phyloP scores from a whole-genome alignment of 2,329 filamentous ascomycete genomes.

The Trichoderma aggressivum region DNA sequence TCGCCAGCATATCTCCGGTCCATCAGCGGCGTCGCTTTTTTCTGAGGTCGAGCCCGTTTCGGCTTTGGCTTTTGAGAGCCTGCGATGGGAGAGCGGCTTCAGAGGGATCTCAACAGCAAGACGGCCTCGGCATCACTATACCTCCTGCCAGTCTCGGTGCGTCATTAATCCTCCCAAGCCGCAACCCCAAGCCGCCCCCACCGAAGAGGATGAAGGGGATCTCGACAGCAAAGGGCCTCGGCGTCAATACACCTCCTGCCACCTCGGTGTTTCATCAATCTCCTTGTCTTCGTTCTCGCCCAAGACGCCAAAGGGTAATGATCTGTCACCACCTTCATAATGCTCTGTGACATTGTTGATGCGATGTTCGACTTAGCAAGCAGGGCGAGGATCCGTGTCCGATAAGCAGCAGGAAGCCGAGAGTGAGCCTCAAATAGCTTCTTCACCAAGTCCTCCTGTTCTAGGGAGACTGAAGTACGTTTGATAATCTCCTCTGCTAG shows the following conservation, averaged over 20 bases:
- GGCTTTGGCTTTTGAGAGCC: too few relatives aligned
- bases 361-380: conserved; percentile 74
- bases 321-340: conserved; percentile 63
- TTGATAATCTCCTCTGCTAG: conserved; percentile 86
- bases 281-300: too few relatives aligned
- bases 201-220: neutral
- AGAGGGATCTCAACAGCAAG: neutral
- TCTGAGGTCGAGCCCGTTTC: too few relatives aligned
- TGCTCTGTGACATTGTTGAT: conserved; percentile 63
- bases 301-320: too few relatives aligned
- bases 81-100: neutral
- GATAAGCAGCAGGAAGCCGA: conserved; percentile 65
- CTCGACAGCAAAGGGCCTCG: conserved; percentile 31
- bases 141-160: neutral
- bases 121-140: neutral
- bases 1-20: conserved; percentile 31
- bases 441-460: conserved; percentile 60
- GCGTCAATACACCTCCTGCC: neutral
- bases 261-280: neutral
- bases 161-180: neutral
- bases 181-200: too few relatives aligned
- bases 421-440: conserved; percentile 72
- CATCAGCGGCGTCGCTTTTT: too few relatives aligned
- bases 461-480: conserved; percentile 69
- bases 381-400: conserved; percentile 71